phyloP scores from a whole-genome alignment of 495 filamentous ascomycete genomes.

The Neurospora sp. region DNA sequence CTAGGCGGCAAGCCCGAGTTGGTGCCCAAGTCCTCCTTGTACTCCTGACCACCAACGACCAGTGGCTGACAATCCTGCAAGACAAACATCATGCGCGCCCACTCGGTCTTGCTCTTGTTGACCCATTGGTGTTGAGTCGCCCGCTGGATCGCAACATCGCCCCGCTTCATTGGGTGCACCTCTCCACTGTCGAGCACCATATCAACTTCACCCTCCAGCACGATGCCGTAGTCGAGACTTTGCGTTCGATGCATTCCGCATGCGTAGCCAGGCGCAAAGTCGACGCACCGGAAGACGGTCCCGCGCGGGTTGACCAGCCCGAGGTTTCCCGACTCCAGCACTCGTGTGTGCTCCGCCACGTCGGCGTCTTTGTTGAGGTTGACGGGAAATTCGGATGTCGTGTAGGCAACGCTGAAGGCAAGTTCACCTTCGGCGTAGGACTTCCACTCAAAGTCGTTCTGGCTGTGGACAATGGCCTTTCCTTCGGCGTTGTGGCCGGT shows the following conservation, averaged over 20 bases:
- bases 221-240: constrained; percentile 64
- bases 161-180: constrained; percentile 41
- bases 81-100: constrained; percentile 51
- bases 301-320: constrained; percentile 40
- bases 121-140: constrained; percentile 61
- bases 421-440: constrained; percentile 22
- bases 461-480: constrained; percentile 26
- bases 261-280: constrained; percentile 45
- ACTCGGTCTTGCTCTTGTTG: constrained; percentile 44
- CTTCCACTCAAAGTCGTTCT: constrained; percentile 21
- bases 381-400: constrained; percentile 44
- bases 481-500: constrained; percentile 30
- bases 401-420: constrained; percentile 33
- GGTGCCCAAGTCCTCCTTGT: constrained; percentile 37
- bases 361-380: constrained; percentile 43
- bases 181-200: constrained; percentile 54
- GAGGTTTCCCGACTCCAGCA: constrained; percentile 25
- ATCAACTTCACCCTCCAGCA: constrained; percentile 65
- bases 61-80: constrained; percentile 40
- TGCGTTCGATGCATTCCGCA: constrained; percentile 62
- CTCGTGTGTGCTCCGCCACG: constrained; percentile 29
- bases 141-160: constrained; percentile 56
- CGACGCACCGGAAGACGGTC: constrained; percentile 50
- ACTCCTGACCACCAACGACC: constrained; percentile 28
- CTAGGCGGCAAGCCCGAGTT: constrained; percentile 27